These are phyloP conservation scores for Parsonsia alboflavescens DNA, from an alignment of 257 asterid genomes.

Conservation along the genomic window DNA sequence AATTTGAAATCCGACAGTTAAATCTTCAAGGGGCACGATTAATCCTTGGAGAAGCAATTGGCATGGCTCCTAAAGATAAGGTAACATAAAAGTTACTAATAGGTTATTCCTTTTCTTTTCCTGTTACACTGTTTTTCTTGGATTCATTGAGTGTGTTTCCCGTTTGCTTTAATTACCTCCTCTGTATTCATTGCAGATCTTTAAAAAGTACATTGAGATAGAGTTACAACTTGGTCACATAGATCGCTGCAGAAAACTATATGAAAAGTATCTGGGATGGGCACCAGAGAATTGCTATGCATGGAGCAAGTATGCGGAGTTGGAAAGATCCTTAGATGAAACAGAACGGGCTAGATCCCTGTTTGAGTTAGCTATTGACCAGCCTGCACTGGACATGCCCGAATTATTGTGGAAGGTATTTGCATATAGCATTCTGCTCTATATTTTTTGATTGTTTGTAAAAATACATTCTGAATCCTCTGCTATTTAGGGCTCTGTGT, in stretches of 20 bases:
- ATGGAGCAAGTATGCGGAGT: conserved; percentile 85
- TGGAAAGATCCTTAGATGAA: conserved; percentile 79
- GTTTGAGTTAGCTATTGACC: conserved; percentile 94
- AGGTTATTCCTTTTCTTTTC: conserved; percentile 6
- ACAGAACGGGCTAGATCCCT: conserved; percentile 89
- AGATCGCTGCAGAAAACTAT: conserved; percentile 80
- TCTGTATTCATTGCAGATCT: conserved; percentile 49
- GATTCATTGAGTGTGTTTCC: conserved; percentile 1
- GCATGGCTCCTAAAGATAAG: conserved; percentile 47
- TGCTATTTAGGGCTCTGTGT: not conserved
- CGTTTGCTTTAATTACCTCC: conserved; percentile 13
- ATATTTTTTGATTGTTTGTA: not conserved
- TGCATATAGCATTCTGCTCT: not conserved
- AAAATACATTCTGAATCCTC: not conserved
- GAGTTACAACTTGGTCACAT: conserved; percentile 87
- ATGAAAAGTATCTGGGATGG: conserved; percentile 83
- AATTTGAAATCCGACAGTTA: conserved; percentile 82
- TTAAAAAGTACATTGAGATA: conserved; percentile 92
- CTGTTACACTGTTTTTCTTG: not conserved
- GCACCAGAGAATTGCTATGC: conserved; percentile 95
- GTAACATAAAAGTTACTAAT: conserved; percentile 32
- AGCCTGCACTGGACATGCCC: conserved; percentile 94
- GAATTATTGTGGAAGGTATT: conserved; percentile 92
- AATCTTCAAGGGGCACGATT: conserved; percentile 41
- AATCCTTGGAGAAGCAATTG: conserved; percentile 40